phyloP scores from a whole-genome alignment of 768 basidiomycete species.

The Exsudoporus frostii region DNA sequence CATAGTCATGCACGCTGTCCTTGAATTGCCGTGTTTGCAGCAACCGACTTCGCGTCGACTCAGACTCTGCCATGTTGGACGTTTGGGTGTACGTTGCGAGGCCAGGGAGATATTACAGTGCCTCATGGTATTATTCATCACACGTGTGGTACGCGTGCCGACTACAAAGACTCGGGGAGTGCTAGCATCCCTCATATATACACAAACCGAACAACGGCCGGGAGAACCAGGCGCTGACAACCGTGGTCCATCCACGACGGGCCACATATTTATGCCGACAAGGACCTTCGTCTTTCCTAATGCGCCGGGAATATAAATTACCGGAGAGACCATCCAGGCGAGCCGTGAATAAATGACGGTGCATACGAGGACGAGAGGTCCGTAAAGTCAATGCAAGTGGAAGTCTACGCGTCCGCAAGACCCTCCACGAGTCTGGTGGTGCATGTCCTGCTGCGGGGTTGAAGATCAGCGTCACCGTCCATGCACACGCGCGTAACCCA shows the following conservation, averaged over 20 bases:
- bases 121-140: not conserved
- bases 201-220: not conserved
- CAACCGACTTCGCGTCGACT: constrained; percentile 1
- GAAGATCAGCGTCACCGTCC: not conserved
- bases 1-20: constrained; percentile 42
- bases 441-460: constrained; percentile 3
- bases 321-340: not conserved
- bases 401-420: not conserved
- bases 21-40: constrained; percentile 30
- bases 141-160: constrained; percentile 3
- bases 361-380: not conserved
- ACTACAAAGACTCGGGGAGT: not conserved
- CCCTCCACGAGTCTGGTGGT: constrained; percentile 1
- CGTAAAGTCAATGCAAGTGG: not conserved
- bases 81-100: not conserved
- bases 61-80: not conserved
- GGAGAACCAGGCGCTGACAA: not conserved
- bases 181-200: not conserved
- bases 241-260: not conserved
- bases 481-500: constrained; percentile 1
- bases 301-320: constrained; percentile 16
- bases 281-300: not conserved
- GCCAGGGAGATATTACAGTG: too few relatives aligned
- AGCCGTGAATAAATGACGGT: constrained; percentile 1
- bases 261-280: not conserved